Evolutionary conservation across 164 flowering plant genomes (phyloP).

Genomic region (Houttuynia cordata): DNA sequence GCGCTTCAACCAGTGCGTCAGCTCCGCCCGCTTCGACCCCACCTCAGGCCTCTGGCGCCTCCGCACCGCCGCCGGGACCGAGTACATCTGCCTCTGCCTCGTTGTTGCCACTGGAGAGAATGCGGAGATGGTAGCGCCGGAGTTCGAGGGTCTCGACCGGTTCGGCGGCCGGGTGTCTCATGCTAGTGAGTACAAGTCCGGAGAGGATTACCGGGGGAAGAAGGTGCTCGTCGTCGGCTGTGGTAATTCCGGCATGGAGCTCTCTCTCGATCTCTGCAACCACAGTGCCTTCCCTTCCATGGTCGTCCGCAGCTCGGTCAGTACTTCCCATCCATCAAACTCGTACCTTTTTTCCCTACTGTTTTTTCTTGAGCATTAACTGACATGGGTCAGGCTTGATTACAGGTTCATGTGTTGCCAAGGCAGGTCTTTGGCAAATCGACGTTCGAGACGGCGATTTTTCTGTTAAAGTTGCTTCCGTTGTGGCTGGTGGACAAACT

Average conservation of each 20-base stretch:
- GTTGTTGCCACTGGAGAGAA: slow-evolving; percentile 88
- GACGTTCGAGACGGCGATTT: slow-evolving; percentile 42
- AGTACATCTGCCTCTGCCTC: slow-evolving; percentile 61
- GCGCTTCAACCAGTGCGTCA: slow-evolving; percentile 56
- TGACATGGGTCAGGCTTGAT: neutral
- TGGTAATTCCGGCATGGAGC: slow-evolving; percentile 87
- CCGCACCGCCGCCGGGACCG: slow-evolving; percentile 32
- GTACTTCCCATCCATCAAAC: slow-evolving; percentile 7
- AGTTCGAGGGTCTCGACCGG: slow-evolving; percentile 40
- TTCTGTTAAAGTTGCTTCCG: slow-evolving; percentile 58
- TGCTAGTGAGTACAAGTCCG: slow-evolving; percentile 51
- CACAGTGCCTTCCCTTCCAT: slow-evolving; percentile 55
- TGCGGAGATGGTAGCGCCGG: slow-evolving; percentile 56
- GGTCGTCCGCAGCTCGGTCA: slow-evolving; percentile 64
- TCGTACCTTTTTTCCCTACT: too few species aligned
- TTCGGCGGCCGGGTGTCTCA: slow-evolving; percentile 47
- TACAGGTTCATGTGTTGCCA: slow-evolving; percentile 76
- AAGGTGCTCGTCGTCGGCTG: slow-evolving; percentile 69
- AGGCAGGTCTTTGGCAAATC: slow-evolving; percentile 61
- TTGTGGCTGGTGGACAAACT: slow-evolving; percentile 52
- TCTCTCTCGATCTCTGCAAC: slow-evolving; percentile 62
- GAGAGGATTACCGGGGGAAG: slow-evolving; percentile 35
- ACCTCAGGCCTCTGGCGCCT: slow-evolving; percentile 70
- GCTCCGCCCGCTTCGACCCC: slow-evolving; percentile 53
- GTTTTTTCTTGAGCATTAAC: too few species aligned